Evolutionary conservation across 2,329 filamentous ascomycete species (phyloP).

Genomic region (Fusarium begoniae): DNA sequence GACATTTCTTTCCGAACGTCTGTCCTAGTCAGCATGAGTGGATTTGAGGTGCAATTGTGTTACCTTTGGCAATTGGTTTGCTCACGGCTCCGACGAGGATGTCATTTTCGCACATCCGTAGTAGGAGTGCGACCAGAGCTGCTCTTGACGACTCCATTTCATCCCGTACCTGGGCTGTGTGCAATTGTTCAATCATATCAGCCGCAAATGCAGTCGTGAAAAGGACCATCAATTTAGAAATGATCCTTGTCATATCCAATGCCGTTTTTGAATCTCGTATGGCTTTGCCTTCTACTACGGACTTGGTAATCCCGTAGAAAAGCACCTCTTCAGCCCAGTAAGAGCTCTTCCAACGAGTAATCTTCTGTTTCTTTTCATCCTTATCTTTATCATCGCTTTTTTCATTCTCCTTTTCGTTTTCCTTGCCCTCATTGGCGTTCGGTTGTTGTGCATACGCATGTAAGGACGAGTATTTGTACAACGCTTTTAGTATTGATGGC

Average conservation of each 20-base stretch:
- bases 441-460: slow-evolving; percentile 47
- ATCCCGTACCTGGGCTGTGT: slow-evolving; percentile 57
- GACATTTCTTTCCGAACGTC: slow-evolving; percentile 60
- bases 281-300: slow-evolving; percentile 69
- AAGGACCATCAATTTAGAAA: slow-evolving; percentile 67
- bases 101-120: slow-evolving; percentile 69
- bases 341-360: slow-evolving; percentile 63
- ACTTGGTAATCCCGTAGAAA: slow-evolving; percentile 91
- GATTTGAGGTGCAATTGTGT: background rate
- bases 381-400: slow-evolving; percentile 35
- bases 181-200: slow-evolving; percentile 58
- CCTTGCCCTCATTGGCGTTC: slow-evolving; percentile 33
- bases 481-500: slow-evolving; percentile 62
- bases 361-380: slow-evolving; percentile 24
- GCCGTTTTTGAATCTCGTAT: slow-evolving; percentile 60
- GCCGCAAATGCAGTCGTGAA: slow-evolving; percentile 62
- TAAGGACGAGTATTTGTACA: slow-evolving; percentile 67
- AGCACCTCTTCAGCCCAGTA: slow-evolving; percentile 84
- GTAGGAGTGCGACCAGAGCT: slow-evolving; percentile 70
- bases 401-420: slow-evolving; percentile 15
- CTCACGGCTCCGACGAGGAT: slow-evolving; percentile 63
- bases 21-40: slow-evolving; percentile 38
- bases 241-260: slow-evolving; percentile 58
- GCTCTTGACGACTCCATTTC: slow-evolving; percentile 70
- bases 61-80: slow-evolving; percentile 63